These are phyloP conservation scores for Herpetomonas samuelpessoai DNA, from an alignment of 208 protist genomes.

Conservation along the genomic window DNA sequence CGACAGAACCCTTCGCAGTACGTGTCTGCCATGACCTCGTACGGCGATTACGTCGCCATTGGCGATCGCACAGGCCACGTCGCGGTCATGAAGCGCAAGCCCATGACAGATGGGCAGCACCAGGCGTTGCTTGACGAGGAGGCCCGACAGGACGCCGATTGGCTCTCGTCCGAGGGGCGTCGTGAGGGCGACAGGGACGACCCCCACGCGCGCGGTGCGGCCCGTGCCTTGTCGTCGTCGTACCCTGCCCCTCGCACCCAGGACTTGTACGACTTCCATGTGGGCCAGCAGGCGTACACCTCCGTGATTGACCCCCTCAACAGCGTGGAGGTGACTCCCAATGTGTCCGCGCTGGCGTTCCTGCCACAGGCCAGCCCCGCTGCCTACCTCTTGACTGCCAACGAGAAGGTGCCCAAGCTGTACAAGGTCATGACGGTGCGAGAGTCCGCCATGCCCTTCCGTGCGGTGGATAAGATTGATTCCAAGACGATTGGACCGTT, in stretches of 20 bases:
- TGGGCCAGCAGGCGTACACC: constrained; percentile 68
- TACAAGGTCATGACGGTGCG: constrained; percentile 77
- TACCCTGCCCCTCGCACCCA: constrained; percentile 17
- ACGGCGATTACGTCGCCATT: constrained; percentile 67
- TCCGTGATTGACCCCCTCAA: constrained; percentile 86
- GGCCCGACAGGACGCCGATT: constrained; percentile 15
- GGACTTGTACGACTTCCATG: constrained; percentile 62
- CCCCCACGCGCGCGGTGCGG: no score
- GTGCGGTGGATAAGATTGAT: constrained; percentile 64
- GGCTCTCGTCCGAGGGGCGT: constrained; percentile 8
- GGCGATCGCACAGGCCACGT: constrained; percentile 77
- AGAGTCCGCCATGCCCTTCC: constrained; percentile 56
- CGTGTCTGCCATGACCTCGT: constrained; percentile 65
- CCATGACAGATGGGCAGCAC: constrained; percentile 23
- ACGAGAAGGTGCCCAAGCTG: constrained; percentile 85
- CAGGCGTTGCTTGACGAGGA: constrained; percentile 20
- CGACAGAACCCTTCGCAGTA: constrained; percentile 53
- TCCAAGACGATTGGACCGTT: constrained; percentile 47
- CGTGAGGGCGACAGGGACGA: neutral
- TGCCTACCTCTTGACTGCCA: constrained; percentile 73
- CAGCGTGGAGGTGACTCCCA: constrained; percentile 77
- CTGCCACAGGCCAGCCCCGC: constrained; percentile 56
- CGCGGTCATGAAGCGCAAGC: constrained; percentile 56
- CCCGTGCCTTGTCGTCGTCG: neutral
- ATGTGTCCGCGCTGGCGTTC: constrained; percentile 71